These are phyloP conservation scores for Lachancea mirantina DNA, from an alignment of 805 yeast species.

Conservation along the genomic window DNA sequence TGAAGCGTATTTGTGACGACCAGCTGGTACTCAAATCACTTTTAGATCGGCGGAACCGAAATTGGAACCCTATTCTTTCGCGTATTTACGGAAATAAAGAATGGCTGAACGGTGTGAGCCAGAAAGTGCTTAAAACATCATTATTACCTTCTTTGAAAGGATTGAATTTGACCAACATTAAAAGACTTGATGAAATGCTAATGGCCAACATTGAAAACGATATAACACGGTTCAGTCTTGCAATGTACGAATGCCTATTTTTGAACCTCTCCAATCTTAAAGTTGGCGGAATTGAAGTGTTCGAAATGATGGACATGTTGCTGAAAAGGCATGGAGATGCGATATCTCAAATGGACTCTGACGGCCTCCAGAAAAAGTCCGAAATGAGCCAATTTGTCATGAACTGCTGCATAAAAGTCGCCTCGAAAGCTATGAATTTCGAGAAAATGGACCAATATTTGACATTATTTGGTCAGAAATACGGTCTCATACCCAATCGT, in stretches of 20 bases:
- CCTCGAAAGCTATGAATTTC: conserved; percentile 16
- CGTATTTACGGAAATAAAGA: conserved; percentile 12
- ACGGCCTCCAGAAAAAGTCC: neutral
- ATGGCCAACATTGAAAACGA: conserved; percentile 13
- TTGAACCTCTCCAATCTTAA: conserved; percentile 14
- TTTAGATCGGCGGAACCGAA: conserved; percentile 15
- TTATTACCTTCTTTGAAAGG: conserved; percentile 10
- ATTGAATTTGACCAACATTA: conserved; percentile 22
- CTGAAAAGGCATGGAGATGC: conserved; percentile 17
- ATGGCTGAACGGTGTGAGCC: conserved; percentile 13
- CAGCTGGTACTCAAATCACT: conserved; percentile 17
- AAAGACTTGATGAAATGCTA: conserved; percentile 24
- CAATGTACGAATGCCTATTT: conserved; percentile 25
- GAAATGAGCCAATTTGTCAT: conserved; percentile 17
- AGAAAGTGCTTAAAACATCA: conserved; percentile 7
- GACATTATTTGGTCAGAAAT: conserved; percentile 19
- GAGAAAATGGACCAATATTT: conserved; percentile 23
- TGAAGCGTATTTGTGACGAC: conserved; percentile 20
- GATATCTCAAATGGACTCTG: neutral
- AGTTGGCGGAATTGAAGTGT: conserved; percentile 8
- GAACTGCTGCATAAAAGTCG: conserved; percentile 22
- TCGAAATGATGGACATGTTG: conserved; percentile 17
- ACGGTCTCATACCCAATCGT: conserved; percentile 23
- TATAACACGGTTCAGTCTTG: conserved; percentile 7
- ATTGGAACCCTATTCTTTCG: conserved; percentile 25